phyloP scores from a whole-genome alignment of 208 protist species.

The Acanthamoeba royreba region DNA sequence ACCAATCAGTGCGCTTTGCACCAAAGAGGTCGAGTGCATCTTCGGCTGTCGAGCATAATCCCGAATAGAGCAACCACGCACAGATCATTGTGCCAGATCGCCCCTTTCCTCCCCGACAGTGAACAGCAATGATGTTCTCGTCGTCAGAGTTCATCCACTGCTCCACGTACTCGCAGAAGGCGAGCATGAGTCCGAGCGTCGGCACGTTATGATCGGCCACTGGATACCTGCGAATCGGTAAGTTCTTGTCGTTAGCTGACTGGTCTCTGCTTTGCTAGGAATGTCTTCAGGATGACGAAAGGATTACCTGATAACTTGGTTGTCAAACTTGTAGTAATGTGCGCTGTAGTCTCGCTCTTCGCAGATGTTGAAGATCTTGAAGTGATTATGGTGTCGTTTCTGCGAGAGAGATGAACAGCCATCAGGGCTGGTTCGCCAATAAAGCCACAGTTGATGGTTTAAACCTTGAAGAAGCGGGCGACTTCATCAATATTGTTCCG shows the following conservation, averaged over 20 bases:
- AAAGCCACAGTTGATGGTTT: background rate
- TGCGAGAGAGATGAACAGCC: no score
- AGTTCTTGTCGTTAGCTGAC: no score
- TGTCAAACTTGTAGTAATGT: conserved; percentile 5
- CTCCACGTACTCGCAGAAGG: background rate
- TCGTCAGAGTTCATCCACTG: background rate
- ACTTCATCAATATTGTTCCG: conserved; percentile 37
- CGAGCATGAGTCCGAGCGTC: background rate
- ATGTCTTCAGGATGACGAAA: background rate
- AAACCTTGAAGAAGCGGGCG: conserved; percentile 23
- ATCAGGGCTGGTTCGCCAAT: background rate
- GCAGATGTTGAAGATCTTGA: conserved; percentile 36
- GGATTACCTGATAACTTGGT: background rate
- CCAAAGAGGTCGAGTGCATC: conserved; percentile 31
- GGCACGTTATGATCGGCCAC: conserved; percentile 42
- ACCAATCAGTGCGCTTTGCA: background rate
- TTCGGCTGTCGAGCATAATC: background rate
- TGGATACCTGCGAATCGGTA: no score
- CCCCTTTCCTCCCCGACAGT: conserved; percentile 40
- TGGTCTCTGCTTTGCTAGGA: no score
- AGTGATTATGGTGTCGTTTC: background rate
- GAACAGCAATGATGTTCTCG: conserved; percentile 38
- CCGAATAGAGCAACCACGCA: conserved; percentile 7
- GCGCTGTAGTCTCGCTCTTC: conserved; percentile 15
- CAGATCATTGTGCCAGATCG: conserved; percentile 33